A percentile compares a stretch with the other conserved stretches of the same genome.
phyloP scores from a whole-genome alignment of 257 asterid species.

The Solanum pennellii region DNA sequence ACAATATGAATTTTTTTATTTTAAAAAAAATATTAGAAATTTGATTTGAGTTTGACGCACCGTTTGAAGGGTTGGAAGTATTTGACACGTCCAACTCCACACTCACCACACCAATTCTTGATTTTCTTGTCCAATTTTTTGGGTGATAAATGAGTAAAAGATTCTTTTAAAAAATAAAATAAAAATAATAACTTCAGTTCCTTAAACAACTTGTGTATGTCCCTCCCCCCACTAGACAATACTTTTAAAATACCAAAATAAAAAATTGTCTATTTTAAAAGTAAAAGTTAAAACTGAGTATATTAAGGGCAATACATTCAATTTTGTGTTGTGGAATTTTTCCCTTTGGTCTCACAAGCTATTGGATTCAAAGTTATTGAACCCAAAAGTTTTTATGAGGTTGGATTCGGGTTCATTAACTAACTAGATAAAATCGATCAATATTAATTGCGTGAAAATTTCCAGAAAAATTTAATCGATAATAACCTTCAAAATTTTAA shows the following conservation, averaged over 20 bases:
- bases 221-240: neutral
- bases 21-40: neutral
- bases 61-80: neutral
- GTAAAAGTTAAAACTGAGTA: neutral
- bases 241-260: neutral
- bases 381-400: neutral
- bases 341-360: neutral
- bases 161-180: too few species aligned
- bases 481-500: neutral
- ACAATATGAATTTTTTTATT: neutral
- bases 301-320: neutral
- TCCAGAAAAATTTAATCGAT: fast-evolving
- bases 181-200: neutral
- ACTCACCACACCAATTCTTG: neutral
- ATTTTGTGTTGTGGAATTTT: neutral
- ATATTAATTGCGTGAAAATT: too few species aligned
- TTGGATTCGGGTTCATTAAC: neutral
- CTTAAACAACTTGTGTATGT: neutral
- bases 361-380: too few species aligned
- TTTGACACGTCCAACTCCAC: neutral
- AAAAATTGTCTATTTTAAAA: neutral
- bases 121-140: neutral
- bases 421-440: too few species aligned
- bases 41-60: neutral
- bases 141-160: neutral